A percentile compares a stretch with the other conserved stretches of the same genome.
Conservation (phyloP, 192 early-diverging fungal genomes). For the Linnemannia elongata region DNA sequence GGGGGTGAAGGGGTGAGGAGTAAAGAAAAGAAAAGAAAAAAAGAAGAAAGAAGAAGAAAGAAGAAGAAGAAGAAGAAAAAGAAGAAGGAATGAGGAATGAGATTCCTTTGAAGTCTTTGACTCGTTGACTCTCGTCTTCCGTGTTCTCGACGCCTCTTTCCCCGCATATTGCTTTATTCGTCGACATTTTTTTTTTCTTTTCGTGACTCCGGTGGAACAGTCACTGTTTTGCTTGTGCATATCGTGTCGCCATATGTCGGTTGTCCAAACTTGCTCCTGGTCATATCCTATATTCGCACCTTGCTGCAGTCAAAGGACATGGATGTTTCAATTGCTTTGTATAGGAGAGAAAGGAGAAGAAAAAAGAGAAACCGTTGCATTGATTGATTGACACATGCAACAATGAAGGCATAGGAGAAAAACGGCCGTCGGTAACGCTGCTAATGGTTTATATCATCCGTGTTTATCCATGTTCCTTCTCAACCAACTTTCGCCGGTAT, state of each 20-base stretch:
- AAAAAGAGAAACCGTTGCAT: too few species aligned
- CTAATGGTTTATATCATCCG: too few species aligned
- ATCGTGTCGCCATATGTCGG: background rate
- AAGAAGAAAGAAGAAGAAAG: background rate
- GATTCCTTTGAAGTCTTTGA: background rate
- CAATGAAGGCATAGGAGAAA: too few species aligned
- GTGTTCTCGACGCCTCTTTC: conserved; percentile 7
- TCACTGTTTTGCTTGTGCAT: conserved; percentile 18
- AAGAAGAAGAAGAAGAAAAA: background rate
- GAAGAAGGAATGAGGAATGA: conserved; percentile 3
- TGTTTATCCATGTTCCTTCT: too few species aligned
- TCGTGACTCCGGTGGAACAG: conserved; percentile 20
- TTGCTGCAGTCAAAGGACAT: too few species aligned
- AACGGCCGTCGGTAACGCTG: too few species aligned
- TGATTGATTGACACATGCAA: too few species aligned
- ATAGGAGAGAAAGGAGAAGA: too few species aligned
- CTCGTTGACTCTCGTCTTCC: too few species aligned
- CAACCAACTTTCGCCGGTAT: too few species aligned
- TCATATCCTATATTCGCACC: too few species aligned
- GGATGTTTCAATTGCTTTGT: too few species aligned
- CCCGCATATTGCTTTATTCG: conserved; percentile 18
- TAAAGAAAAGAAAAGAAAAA: background rate
- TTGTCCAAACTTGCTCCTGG: background rate
- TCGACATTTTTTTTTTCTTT: conserved; percentile 14
- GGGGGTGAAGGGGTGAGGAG: conserved; percentile 3